These are phyloP conservation scores for Teratosphaeriaceae sp. DNA, from an alignment of 2,329 filamentous ascomycete genomes.

Conservation along the genomic window DNA sequence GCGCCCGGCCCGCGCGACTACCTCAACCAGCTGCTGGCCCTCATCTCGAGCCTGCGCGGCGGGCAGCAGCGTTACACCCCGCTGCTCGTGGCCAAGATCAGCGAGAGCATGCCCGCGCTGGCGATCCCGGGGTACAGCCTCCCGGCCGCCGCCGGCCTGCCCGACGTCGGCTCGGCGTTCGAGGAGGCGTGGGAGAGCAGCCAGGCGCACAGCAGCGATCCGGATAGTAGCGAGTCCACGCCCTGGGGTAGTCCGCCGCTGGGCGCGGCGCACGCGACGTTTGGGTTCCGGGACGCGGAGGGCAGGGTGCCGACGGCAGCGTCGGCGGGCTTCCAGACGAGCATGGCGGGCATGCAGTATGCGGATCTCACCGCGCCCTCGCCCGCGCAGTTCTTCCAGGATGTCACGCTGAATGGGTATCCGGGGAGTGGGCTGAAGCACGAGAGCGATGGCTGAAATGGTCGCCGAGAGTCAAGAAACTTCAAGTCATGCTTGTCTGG, in stretches of 20 bases:
- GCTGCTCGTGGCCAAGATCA: constrained; percentile 67
- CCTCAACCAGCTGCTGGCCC: constrained; percentile 59
- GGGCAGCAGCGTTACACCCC: constrained; percentile 72
- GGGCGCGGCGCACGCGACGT: constrained; percentile 4
- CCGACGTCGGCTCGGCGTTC: too few relatives aligned
- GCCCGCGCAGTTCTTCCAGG: constrained; percentile 3
- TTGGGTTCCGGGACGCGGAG: constrained; percentile 2
- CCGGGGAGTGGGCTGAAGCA: not conserved
- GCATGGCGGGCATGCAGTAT: constrained; percentile 1
- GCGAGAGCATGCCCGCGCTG: constrained; percentile 43
- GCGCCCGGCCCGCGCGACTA: constrained; percentile 64
- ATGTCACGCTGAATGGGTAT: not conserved
- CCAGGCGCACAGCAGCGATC: constrained; percentile 20
- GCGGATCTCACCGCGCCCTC: constrained; percentile 2
- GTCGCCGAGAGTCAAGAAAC: too few relatives aligned
- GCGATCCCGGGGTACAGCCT: constrained; percentile 22
- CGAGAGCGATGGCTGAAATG: not conserved
- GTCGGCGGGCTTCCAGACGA: not conserved
- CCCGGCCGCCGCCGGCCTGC: constrained; percentile 17
- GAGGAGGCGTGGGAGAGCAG: constrained; percentile 26
- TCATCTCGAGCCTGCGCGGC: constrained; percentile 64
- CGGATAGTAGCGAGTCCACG: constrained; percentile 21
- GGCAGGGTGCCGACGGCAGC: not conserved
- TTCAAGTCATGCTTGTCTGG: too few relatives aligned
- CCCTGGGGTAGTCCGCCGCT: constrained; percentile 24